A percentile compares a stretch with the other conserved stretches of the same genome.
phyloP scores from a whole-genome alignment of 2,329 filamentous ascomycete genomes.

The Colletotrichum godetiae region DNA sequence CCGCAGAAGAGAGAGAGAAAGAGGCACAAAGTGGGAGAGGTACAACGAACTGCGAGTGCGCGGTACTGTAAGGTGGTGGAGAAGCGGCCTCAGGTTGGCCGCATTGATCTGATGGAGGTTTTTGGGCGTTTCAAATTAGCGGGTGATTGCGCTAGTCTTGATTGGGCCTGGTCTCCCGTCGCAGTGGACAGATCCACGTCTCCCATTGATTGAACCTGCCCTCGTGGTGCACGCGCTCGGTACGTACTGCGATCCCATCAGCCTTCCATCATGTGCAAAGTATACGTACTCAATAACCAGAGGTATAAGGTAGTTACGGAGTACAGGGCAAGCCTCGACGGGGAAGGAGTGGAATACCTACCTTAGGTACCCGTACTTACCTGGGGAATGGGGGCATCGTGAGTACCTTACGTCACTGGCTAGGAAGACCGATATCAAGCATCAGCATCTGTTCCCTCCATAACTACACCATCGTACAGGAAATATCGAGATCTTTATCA shows the following conservation, averaged over 20 bases:
- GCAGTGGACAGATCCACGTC: constrained; percentile 29
- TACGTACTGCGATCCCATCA: neutral
- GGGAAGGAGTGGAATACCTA: neutral
- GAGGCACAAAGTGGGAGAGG: neutral
- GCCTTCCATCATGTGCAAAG: neutral
- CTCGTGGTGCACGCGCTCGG: constrained; percentile 4
- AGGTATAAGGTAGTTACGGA: too few relatives aligned
- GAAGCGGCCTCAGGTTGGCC: neutral
- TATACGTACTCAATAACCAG: too few relatives aligned
- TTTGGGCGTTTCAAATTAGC: constrained; percentile 38
- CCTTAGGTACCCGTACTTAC: too few relatives aligned
- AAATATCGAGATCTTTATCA: neutral
- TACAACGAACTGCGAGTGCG: neutral
- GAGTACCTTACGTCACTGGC: neutral
- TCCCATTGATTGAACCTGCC: constrained; percentile 35
- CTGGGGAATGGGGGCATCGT: neutral
- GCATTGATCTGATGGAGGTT: constrained; percentile 38
- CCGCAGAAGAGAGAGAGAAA: neutral
- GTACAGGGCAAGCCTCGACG: neutral
- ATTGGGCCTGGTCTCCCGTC: constrained; percentile 21
- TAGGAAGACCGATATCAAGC: neutral
- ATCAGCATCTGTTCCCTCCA: neutral
- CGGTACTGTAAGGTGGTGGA: too few relatives aligned
- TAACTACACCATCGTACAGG: too few relatives aligned
- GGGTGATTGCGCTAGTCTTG: constrained; percentile 30